These are phyloP conservation scores for Russula earlei DNA, from an alignment of 768 basidiomycete species.

Conservation along the genomic window DNA sequence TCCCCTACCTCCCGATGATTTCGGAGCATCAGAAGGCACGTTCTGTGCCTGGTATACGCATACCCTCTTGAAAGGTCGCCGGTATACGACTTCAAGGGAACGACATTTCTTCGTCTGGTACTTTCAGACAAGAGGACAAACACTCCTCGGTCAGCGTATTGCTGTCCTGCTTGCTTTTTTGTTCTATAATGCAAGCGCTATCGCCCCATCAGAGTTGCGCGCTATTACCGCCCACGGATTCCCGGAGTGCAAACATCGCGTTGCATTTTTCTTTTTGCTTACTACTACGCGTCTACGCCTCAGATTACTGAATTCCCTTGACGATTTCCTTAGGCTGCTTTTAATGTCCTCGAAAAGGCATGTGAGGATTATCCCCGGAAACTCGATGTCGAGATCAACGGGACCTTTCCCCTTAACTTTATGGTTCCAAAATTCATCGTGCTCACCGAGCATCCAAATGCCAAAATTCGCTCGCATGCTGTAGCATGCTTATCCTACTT, in stretches of 20 bases:
- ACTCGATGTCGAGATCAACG: constrained; percentile 88
- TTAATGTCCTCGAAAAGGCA: constrained; percentile 89
- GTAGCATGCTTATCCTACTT: constrained; percentile 94
- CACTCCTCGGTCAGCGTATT: background rate
- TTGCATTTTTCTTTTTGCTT: background rate
- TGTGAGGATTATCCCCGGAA: constrained; percentile 96
- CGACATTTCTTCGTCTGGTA: background rate
- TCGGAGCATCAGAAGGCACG: background rate
- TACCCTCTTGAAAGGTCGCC: background rate
- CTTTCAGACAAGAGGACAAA: background rate
- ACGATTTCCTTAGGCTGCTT: constrained; percentile 56
- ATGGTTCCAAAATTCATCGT: constrained; percentile 94
- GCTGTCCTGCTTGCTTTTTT: background rate
- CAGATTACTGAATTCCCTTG: constrained; percentile 12
- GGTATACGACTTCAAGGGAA: background rate
- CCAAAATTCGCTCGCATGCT: constrained; percentile 90
- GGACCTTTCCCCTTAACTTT: constrained; percentile 86
- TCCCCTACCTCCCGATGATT: background rate
- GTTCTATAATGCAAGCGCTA: no score
- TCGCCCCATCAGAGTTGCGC: background rate
- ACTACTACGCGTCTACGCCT: background rate
- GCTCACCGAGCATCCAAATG: constrained; percentile 73
- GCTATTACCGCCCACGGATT: background rate
- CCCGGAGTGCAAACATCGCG: background rate
- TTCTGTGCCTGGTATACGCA: background rate